Evolutionary conservation across 2,329 filamentous ascomycete species (phyloP).

Genomic region (Fusarium goolgardi): DNA sequence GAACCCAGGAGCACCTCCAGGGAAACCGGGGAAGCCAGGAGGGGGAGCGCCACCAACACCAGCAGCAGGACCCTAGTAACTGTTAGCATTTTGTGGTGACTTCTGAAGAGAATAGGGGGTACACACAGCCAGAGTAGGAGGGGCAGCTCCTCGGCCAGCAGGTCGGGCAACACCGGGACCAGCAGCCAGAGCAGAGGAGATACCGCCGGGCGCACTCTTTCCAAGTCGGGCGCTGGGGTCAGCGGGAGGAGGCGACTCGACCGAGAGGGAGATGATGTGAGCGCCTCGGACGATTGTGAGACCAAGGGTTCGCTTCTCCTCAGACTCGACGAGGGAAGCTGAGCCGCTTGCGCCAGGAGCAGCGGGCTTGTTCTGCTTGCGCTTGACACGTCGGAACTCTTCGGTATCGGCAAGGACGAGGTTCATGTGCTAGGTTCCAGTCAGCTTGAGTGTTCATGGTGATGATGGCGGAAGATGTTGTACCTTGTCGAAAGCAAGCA

Average conservation of each 20-base stretch:
- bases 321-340: conserved; percentile 78
- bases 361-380: conserved; percentile 79
- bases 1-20: conserved; percentile 63
- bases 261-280: conserved; percentile 92
- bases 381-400: conserved; percentile 93
- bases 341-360: conserved; percentile 72
- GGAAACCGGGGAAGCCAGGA: conserved; percentile 66
- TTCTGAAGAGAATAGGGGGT: neutral
- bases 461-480: conserved; percentile 13
- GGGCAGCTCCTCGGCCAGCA: conserved; percentile 82
- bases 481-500: conserved; percentile 99
- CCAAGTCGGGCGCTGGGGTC: conserved; percentile 92
- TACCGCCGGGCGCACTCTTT: conserved; percentile 75
- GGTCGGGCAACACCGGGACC: conserved; percentile 92
- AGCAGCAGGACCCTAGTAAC: conserved; percentile 76
- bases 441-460: conserved; percentile 24
- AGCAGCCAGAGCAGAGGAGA: conserved; percentile 77
- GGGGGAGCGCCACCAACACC: conserved; percentile 82
- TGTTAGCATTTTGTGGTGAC: conserved; percentile 33
- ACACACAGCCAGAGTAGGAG: conserved; percentile 79
- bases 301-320: conserved; percentile 97
- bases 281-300: conserved; percentile 94
- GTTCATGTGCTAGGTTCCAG: conserved; percentile 86
- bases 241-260: conserved; percentile 94
- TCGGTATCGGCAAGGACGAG: conserved; percentile 98